A percentile compares a stretch with the other conserved stretches of the same genome.
Conservation (phyloP, 805 yeast genomes). For the Trichomonascus vanleenenianus region DNA sequence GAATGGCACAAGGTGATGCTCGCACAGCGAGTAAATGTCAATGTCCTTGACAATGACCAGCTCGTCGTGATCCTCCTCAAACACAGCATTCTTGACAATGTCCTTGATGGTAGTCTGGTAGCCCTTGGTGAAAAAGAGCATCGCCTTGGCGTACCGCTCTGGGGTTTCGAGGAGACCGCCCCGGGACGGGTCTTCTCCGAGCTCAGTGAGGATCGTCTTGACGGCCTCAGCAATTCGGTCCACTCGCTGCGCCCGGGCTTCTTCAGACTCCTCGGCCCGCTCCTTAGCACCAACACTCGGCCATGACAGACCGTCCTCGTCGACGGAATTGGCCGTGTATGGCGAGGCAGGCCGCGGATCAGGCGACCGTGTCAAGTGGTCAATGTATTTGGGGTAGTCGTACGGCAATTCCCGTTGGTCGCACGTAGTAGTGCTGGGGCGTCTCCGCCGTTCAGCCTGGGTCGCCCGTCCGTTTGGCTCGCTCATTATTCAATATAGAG, state of each 20-base stretch:
- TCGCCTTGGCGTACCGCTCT: slow-evolving; percentile 91
- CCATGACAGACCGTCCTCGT: slow-evolving; percentile 89
- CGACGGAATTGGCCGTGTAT: slow-evolving; percentile 80
- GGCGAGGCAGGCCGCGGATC: slow-evolving; percentile 54
- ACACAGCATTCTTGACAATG: slow-evolving; percentile 89
- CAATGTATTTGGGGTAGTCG: slow-evolving; percentile 18
- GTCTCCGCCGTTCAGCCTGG: too few relatives aligned
- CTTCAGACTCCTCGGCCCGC: slow-evolving; percentile 62
- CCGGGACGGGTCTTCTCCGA: slow-evolving; percentile 85
- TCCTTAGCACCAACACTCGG: slow-evolving; percentile 79
- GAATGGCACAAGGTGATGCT: slow-evolving; percentile 96
- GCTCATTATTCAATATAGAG: too few relatives aligned
- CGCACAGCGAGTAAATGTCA: slow-evolving; percentile 86
- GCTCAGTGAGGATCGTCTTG: slow-evolving; percentile 56
- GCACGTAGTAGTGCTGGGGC: too few relatives aligned
- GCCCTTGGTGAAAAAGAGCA: slow-evolving; percentile 93
- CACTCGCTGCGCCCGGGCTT: slow-evolving; percentile 60
- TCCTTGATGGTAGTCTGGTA: slow-evolving; percentile 90
- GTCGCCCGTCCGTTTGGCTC: too few relatives aligned
- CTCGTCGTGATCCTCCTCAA: slow-evolving; percentile 97
- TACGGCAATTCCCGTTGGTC: slow-evolving; percentile 5
- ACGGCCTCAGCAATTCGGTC: slow-evolving; percentile 80
- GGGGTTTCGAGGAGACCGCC: slow-evolving; percentile 94
- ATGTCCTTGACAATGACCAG: slow-evolving; percentile 97
- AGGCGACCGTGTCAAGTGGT: slow-evolving; percentile 15